Evolutionary conservation across 306 rosid genomes (phyloP), one percentile per base, ranked within the genome.

Genomic region (Lathyrus oleraceus): DNA sequence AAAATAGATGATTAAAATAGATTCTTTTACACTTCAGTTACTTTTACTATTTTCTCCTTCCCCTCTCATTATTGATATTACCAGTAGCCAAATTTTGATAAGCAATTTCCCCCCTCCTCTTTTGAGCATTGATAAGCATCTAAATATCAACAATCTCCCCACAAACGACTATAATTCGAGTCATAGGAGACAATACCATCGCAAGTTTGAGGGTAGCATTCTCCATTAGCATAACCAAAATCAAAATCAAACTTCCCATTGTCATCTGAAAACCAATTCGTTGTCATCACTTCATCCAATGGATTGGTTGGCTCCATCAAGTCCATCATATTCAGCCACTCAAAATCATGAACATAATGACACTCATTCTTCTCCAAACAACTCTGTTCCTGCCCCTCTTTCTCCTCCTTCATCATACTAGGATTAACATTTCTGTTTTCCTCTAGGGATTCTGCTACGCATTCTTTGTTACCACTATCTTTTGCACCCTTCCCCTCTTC

Each of bases 231-330:
- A 42, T 42, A 64, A 23, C 21, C 20, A 66, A 23, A 83, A 13
- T 80, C 86, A 82, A 71, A 78, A 48, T 76, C 85, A 8, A 78
- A 60, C 81, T 76, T 71, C 36, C 71, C 79, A 67, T 56, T 77
- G 49, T 78, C 78, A 70, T 78, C 85, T 14, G 52, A 70, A 44
- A 67, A 78, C 91, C 95, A 86, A 61, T 77, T 57, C 77, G n/a
- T 71, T 40, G 17, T 14, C 4, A 51, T 70, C 32, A 63, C 64
- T 6, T 82, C 85, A 48, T 40, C 66, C 9, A 10, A 32, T 57
- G 43, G 66, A 20, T 71, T 63, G 19, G 45, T 57, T 49, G 81
- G 76, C 51, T 77, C 79, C 70, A 58, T 60, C 40, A 69, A 48
- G 51, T 73, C 81, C 72, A 71, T 72, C 82, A 52, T 36, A 25